phyloP scores from a whole-genome alignment of 805 yeast species.

The Pichia gijzeniarum region DNA sequence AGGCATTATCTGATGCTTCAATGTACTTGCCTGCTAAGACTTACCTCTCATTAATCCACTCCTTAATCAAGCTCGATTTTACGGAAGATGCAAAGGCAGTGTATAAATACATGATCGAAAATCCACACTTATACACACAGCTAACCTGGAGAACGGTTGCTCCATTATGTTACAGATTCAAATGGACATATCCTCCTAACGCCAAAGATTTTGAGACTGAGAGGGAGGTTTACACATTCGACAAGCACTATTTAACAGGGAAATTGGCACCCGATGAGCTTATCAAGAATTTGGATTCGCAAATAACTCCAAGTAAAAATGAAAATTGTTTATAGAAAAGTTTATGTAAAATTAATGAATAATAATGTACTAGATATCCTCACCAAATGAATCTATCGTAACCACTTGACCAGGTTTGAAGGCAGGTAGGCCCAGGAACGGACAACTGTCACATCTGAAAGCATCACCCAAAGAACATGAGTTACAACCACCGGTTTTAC shows the following conservation, averaged over 20 bases:
- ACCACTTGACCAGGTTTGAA: conserved; percentile 96
- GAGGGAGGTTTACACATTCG: not conserved
- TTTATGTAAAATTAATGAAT: not conserved
- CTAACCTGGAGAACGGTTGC: conserved; percentile 2
- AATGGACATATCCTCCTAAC: conserved; percentile 16
- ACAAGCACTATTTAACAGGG: not conserved
- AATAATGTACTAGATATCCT: conserved; percentile 49
- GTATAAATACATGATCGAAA: conserved; percentile 9
- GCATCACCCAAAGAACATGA: conserved; percentile 98
- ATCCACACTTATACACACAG: not conserved
- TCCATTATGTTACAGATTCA: conserved; percentile 11
- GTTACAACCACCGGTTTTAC: conserved; percentile 96
- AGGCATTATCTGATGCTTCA: not conserved
- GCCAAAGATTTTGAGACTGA: too few relatives aligned
- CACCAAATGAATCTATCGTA: conserved; percentile 66
- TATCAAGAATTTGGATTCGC: not conserved
- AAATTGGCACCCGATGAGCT: conserved; percentile 4
- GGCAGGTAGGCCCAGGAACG: conserved; percentile 94
- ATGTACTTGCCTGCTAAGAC: conserved; percentile 8
- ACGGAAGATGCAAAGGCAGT: conserved; percentile 15
- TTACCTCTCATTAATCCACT: conserved; percentile 16
- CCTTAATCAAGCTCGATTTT: conserved; percentile 17
- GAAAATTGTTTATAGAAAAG: not conserved
- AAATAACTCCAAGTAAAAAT: too few relatives aligned
- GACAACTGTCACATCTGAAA: conserved; percentile 97